These are phyloP conservation scores for Entelexis sorbosivorans DNA, from an alignment of 1,139 yeast species.

Conservation along the genomic window DNA sequence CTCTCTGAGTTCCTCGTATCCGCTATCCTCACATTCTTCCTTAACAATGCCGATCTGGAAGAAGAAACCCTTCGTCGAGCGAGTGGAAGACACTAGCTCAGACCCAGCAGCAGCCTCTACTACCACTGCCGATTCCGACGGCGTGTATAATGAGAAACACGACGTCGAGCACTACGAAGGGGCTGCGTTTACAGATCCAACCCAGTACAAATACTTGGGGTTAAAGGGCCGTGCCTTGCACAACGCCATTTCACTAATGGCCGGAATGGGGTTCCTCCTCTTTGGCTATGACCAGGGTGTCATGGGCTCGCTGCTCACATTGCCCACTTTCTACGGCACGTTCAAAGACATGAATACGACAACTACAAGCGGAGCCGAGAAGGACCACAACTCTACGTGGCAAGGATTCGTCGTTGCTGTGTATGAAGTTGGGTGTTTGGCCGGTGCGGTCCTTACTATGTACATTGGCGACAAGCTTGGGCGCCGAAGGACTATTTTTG, in stretches of 20 bases:
- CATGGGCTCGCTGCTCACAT: slow-evolving; percentile 43
- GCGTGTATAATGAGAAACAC: not conserved
- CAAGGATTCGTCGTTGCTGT: slow-evolving; percentile 61
- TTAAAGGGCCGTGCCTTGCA: slow-evolving; percentile 39
- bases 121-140: not conserved
- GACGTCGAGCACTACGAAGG: not conserved
- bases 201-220: slow-evolving; percentile 30
- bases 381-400: slow-evolving; percentile 22
- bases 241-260: slow-evolving; percentile 42
- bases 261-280: slow-evolving; percentile 56
- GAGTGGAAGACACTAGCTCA: not conserved
- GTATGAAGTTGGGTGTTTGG: slow-evolving; percentile 67
- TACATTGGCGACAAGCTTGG: slow-evolving; percentile 54
- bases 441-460: slow-evolving; percentile 55
- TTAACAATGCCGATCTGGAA: not conserved
- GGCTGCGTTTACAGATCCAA: not conserved
- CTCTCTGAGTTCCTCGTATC: not conserved
- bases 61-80: not conserved
- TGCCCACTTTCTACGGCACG: slow-evolving; percentile 16
- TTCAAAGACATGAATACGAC: slow-evolving; percentile 27
- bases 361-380: slow-evolving; percentile 5
- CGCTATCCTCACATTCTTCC: not conserved
- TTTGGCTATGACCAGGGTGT: slow-evolving; percentile 79
- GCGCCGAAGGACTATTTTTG: slow-evolving; percentile 51
- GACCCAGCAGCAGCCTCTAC: not conserved